phyloP scores from a whole-genome alignment of 495 filamentous ascomycete species.

The Rostrohypoxylon terebratum region DNA sequence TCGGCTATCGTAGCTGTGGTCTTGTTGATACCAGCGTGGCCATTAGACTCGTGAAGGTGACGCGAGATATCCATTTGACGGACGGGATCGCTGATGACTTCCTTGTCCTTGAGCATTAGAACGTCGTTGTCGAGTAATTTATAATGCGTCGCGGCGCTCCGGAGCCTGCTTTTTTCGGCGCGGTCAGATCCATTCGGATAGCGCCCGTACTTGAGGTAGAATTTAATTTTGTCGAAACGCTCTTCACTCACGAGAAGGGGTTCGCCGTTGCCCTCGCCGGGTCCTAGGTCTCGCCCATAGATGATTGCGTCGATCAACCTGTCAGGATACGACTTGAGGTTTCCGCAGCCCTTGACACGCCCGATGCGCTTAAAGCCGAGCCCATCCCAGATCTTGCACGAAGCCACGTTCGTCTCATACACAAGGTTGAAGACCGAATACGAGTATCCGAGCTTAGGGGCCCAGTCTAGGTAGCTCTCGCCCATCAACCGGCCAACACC shows the following conservation, averaged over 20 bases:
- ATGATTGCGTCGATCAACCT: slow-evolving; percentile 94
- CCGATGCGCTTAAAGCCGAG: slow-evolving; percentile 99
- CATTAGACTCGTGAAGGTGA: slow-evolving; percentile 71
- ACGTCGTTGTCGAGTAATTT: slow-evolving; percentile 83
- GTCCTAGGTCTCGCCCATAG: slow-evolving; percentile 84
- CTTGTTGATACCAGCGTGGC: slow-evolving; percentile 98
- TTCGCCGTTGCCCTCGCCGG: slow-evolving; percentile 59
- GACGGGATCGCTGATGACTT: slow-evolving; percentile 92
- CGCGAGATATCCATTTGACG: slow-evolving; percentile 91
- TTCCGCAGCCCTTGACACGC: slow-evolving; percentile 86
- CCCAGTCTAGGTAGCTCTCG: slow-evolving; percentile 94
- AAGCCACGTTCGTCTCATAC: slow-evolving; percentile 96
- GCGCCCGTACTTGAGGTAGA: slow-evolving; percentile 93
- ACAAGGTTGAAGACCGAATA: slow-evolving; percentile 99
- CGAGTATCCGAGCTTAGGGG: slow-evolving; percentile 90
- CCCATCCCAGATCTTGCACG: slow-evolving; percentile 95
- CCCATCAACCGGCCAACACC: slow-evolving; percentile 95
- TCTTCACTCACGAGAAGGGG: slow-evolving; percentile 95
- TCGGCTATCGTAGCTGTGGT: slow-evolving; percentile 94
- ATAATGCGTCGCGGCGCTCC: slow-evolving; percentile 96
- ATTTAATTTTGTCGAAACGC: slow-evolving; percentile 97
- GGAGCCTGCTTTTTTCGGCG: slow-evolving; percentile 92
- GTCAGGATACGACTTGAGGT: slow-evolving; percentile 81
- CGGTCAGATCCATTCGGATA: slow-evolving; percentile 95
- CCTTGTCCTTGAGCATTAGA: slow-evolving; percentile 97